Base-by-base conservation (phyloP, 1,284 basidiomycete genomes). In the Ceratorhiza oryzae-sativae region DNA sequence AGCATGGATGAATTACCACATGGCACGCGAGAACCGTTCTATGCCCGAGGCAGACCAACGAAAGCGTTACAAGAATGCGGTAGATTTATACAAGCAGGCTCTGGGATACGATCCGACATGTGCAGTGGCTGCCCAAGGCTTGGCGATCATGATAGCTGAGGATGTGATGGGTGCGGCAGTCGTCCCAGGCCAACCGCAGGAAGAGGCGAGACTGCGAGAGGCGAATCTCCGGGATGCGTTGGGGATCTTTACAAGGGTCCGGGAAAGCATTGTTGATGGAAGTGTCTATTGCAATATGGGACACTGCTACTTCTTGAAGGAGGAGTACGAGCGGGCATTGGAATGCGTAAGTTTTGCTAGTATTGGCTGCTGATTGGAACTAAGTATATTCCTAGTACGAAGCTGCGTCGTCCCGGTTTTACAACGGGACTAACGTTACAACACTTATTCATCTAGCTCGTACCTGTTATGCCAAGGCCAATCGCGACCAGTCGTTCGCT, bases 241-340 rank as follows among this genome's bases (percentile, higher is more conserved):
- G 41, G 89, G 91, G 62, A 86, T 96, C 27, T 93, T 98, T 76
- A 90, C 89, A 5, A 94, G 95, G 80, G 91, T 97, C 68, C 86
- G 93, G 73, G 95, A 97, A 81, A 91, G 89, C 2, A 80, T 94
- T 63, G 87, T 88, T 72, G 92, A 95, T 74, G 92, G 92, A 1
- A 91, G 91, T 75, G 94, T 97, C 8, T 95, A 95, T 77, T 84
- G 94, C 77, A 98, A 98, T 79, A 95, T 97, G 84, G 96, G 95
- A 0, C 96, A 97, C 78, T 97, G 94, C 77, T 92, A 95, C 79
- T 96, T 93, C 78, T 85, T 88, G 32, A 85, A 93, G 62, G 95
- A 97, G 72, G 95, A 98, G 79, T 96, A 91, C 79, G 95, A 98
- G 76, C 86, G 92, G 71, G 95, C 96, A 0, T 95, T 97, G 75